Conservation (phyloP, 495 filamentous ascomycete species). For the Trichoderma parareesei region DNA sequence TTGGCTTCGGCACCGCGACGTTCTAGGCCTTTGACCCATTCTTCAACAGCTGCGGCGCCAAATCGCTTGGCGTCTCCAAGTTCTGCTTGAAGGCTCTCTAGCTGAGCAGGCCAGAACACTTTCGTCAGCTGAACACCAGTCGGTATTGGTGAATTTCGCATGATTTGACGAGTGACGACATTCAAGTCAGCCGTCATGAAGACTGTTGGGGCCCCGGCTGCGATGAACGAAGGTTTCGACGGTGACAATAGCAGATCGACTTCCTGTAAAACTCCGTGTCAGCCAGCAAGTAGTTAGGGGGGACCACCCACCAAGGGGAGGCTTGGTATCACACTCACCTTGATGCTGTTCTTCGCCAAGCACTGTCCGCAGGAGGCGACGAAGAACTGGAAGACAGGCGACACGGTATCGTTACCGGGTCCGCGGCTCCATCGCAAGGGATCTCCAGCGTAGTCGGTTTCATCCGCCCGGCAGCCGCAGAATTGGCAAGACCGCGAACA, state of each 20-base stretch:
- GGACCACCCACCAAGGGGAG: neutral
- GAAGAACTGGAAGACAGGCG: constrained; percentile 58
- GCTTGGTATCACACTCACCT: constrained; percentile 37
- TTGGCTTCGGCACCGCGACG: constrained; percentile 47
- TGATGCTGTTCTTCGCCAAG: constrained; percentile 45
- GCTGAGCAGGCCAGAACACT: constrained; percentile 50
- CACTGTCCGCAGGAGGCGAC: constrained; percentile 54
- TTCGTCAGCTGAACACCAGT: constrained; percentile 48
- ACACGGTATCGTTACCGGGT: constrained; percentile 44
- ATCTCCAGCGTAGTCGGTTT: constrained; percentile 9
- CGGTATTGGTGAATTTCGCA: constrained; percentile 39
- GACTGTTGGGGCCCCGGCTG: constrained; percentile 55
- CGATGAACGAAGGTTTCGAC: constrained; percentile 46
- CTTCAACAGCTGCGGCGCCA: constrained; percentile 53
- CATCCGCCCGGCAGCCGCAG: constrained; percentile 31
- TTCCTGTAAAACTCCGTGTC: constrained; percentile 42
- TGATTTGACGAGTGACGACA: constrained; percentile 43
- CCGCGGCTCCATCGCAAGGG: constrained; percentile 40
- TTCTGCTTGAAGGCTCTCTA: constrained; percentile 45
- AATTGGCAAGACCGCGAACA: constrained; percentile 47
- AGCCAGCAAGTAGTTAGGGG: neutral
- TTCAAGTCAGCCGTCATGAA: constrained; percentile 50
- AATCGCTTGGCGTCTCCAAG: constrained; percentile 50
- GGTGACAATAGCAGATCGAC: constrained; percentile 53
- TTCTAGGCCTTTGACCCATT: constrained; percentile 68